Base-by-base conservation (phyloP, 2,329 filamentous ascomycete species). In the Cercospora sp. region DNA sequence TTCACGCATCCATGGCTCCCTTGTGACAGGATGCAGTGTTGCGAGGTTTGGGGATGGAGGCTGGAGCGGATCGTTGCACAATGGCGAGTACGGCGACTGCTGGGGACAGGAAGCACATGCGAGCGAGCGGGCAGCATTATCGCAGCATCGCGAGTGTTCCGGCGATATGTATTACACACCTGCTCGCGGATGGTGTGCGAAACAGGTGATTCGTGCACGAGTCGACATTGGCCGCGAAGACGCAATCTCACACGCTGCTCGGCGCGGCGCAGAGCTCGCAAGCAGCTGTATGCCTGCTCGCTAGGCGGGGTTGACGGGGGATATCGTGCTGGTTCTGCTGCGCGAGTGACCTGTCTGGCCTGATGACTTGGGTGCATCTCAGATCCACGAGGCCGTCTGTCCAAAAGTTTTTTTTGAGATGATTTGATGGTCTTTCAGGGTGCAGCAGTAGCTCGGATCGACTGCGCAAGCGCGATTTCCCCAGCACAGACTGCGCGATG, bases 1-100 rank as follows among this genome's bases (percentile, higher is more conserved):
- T 58, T 58, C 53, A 58, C 30, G 53, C 26, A 33, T n/a, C 53
- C 53, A 58, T 58, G 53, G 53, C 16, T 58, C 30, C 53, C 53
- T 16, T 4, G 45, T 26, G 48, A 53, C 18, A 23, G 20, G 48
- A 28, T 53, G 48, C 20, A 26, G 23, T 28, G 26, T 23, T n/a
- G 23, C 28, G 53, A n/a, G 16, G 16, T n/a, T 42, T 42, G 36
- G 36, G 36, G 16, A 42, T 8, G 36, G 36, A 26, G 45, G 45
- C 20, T 51, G 20, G 20, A 51, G 45, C 53, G 16, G 18, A 30
- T 6, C 30, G 53, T 58, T 33, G 53, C 53, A 58, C 53, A 58
- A 58, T 13, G 23, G 48, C 48, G 48, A n/a, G 18, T 16, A 13
- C 9, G n/a, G 23, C 45, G 45, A 51, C 3, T 26, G 2, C n/a